phyloP scores from a whole-genome alignment of 192 early-diverging fungal genomes.

The Backusella luteola region DNA sequence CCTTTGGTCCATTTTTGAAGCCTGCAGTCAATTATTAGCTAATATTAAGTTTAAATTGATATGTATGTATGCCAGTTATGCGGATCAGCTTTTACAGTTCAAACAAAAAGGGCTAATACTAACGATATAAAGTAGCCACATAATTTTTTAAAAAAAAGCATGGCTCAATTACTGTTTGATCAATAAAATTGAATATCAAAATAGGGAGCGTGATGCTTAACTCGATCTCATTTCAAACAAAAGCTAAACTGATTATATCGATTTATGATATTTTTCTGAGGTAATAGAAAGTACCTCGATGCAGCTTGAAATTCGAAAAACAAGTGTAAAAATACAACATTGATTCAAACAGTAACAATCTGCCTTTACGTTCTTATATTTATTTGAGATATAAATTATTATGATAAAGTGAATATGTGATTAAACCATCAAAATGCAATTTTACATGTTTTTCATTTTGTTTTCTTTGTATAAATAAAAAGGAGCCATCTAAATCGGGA shows the following conservation, averaged over 20 bases:
- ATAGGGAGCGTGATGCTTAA: background rate
- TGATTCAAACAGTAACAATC: background rate
- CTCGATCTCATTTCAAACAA: background rate
- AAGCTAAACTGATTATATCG: background rate
- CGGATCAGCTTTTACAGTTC: background rate
- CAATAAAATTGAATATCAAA: background rate
- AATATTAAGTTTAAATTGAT: slow-evolving; percentile 4
- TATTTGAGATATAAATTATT: background rate
- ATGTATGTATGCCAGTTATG: background rate
- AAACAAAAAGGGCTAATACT: background rate
- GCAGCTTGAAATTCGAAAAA: background rate
- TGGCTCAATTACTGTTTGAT: background rate
- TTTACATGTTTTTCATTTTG: background rate
- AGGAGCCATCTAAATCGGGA: background rate
- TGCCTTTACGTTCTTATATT: background rate
- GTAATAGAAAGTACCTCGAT: background rate
- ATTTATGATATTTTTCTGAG: background rate
- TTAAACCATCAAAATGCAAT: background rate
- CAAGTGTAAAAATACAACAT: background rate
- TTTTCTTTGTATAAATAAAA: background rate
- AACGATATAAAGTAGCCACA: background rate
- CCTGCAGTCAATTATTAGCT: background rate
- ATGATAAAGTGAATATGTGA: background rate
- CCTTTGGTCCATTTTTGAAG: background rate
- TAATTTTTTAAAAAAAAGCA: background rate